Base-by-base conservation (phyloP, 306 rosid genomes). In the Lathyrus aphaca region DNA sequence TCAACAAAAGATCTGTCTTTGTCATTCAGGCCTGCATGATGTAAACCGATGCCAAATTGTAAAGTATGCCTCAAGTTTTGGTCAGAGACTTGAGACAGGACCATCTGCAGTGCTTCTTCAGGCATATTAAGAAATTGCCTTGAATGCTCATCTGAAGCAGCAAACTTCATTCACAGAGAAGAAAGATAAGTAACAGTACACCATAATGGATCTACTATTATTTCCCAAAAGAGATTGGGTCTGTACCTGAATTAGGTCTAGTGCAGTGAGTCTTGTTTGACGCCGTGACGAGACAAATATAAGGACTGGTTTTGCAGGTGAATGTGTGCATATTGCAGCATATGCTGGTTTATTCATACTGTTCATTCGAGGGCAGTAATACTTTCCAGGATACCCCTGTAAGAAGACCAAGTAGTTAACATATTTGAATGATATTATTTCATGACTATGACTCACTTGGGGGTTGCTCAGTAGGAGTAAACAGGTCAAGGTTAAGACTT, bases 261-360 rank as follows among this genome's bases (percentile, higher is more conserved):
- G 75, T 72, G 97, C 97, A 15, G 98, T 94, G 64, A 94, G 96
- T 76, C 98, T 87, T 73, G 98, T 94, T 76, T 94, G 98, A 39
- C 97, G 96, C 53, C 97, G 96, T 59, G 98, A 94, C 14, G 98
- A 94, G 66, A 90, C 98, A 75, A 94, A 94, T 84, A 94, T 88
- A 59, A 94, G 88, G 80, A 90, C 98, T n/a, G 98, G 98, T 81
- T 90, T 94, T 42, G 92, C 78, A 56, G 97, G 96, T 56, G 98
- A 94, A 77, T 94, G 98, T 56, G 98, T 94, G 85, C 96, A 86
- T 77, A 94, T 94, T 72, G 98, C 97, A 67, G 98, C 98, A 81
- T 94, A 90, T 30, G 97, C 80, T 64, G 98, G 97, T 85, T 94
- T 94, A 62, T 94, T 94, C 98, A 94, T 94, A 79, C 95, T 94